phyloP scores from a whole-genome alignment of 805 yeast genomes.

The Isabelozyma pseudorhagii region DNA sequence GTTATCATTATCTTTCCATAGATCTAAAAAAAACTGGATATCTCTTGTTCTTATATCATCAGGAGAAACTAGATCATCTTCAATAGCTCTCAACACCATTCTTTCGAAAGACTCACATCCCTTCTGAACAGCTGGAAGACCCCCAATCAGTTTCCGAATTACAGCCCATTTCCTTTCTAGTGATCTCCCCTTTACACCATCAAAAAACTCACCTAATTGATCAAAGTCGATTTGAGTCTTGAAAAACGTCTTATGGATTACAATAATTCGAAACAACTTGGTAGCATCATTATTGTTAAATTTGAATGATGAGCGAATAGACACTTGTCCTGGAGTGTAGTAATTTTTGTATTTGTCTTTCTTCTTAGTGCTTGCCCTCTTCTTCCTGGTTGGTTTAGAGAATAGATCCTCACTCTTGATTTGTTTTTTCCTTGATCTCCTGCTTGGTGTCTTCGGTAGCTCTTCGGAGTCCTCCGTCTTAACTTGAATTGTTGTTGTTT shows the following conservation, averaged over 20 bases:
- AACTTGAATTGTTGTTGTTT: background rate
- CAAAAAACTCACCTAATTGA: slow-evolving; percentile 49
- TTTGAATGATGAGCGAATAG: slow-evolving; percentile 9
- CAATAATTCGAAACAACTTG: slow-evolving; percentile 58
- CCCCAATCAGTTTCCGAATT: slow-evolving; percentile 49
- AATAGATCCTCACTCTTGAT: slow-evolving; percentile 1
- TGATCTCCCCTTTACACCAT: slow-evolving; percentile 37
- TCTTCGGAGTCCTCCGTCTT: background rate
- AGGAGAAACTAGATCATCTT: slow-evolving; percentile 47
- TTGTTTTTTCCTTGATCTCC: slow-evolving; percentile 2
- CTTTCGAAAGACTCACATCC: slow-evolving; percentile 69
- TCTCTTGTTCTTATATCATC: slow-evolving; percentile 51
- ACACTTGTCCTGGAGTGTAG: slow-evolving; percentile 6
- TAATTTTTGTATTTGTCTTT: background rate
- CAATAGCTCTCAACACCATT: slow-evolving; percentile 56
- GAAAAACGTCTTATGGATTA: slow-evolving; percentile 60
- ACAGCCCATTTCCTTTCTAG: slow-evolving; percentile 69
- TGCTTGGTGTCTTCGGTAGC: background rate
- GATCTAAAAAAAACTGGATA: slow-evolving; percentile 47
- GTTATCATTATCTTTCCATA: slow-evolving; percentile 63
- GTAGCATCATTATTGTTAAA: slow-evolving; percentile 48
- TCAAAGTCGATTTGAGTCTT: slow-evolving; percentile 65
- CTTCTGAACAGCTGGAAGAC: slow-evolving; percentile 49
- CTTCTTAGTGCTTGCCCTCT: background rate
- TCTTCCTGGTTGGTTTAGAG: background rate